Evolutionary conservation across 2,329 filamentous ascomycete genomes (phyloP).

Genomic region (Scytalidium sp.): DNA sequence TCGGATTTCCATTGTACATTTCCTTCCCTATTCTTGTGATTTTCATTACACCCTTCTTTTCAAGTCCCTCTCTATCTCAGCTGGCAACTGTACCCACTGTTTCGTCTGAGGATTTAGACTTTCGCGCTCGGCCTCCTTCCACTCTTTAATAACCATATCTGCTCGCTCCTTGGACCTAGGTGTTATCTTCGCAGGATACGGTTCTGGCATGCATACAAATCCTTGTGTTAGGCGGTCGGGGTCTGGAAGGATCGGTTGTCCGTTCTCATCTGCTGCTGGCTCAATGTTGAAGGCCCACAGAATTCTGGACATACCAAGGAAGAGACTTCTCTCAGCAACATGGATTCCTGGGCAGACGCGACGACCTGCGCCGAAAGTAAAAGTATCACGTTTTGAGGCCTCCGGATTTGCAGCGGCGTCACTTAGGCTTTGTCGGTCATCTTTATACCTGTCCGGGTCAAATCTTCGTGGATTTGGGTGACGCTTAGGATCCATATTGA

Average conservation of each 20-base stretch:
- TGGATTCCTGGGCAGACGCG: slow-evolving; percentile 56
- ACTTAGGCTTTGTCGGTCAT: neutral
- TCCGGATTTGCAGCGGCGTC: slow-evolving; percentile 30
- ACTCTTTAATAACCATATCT: slow-evolving; percentile 21
- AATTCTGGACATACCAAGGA: slow-evolving; percentile 43
- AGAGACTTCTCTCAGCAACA: slow-evolving; percentile 46
- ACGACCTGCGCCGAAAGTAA: slow-evolving; percentile 53
- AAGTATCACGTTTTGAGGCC: slow-evolving; percentile 45
- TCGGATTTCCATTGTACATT: too few relatives aligned
- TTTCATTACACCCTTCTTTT: too few relatives aligned
- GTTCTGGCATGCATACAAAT: slow-evolving; percentile 35
- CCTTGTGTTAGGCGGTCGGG: slow-evolving; percentile 33
- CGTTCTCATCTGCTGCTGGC: slow-evolving; percentile 23
- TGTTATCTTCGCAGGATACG: slow-evolving; percentile 29
- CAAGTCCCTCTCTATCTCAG: too few relatives aligned
- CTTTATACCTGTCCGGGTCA: slow-evolving; percentile 35
- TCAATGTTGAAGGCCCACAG: slow-evolving; percentile 15
- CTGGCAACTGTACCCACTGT: too few relatives aligned
- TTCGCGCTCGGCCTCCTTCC: slow-evolving; percentile 13
- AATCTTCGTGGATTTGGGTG: slow-evolving; percentile 39
- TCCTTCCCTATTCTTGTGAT: too few relatives aligned
- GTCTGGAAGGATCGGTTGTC: slow-evolving; percentile 31
- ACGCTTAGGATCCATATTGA: slow-evolving; percentile 43
- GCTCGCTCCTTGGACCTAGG: slow-evolving; percentile 28
- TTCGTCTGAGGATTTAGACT: slow-evolving; percentile 22